Base-by-base conservation (phyloP, 1,139 yeast genomes). In the Meyerozyma guilliermondii region DNA sequence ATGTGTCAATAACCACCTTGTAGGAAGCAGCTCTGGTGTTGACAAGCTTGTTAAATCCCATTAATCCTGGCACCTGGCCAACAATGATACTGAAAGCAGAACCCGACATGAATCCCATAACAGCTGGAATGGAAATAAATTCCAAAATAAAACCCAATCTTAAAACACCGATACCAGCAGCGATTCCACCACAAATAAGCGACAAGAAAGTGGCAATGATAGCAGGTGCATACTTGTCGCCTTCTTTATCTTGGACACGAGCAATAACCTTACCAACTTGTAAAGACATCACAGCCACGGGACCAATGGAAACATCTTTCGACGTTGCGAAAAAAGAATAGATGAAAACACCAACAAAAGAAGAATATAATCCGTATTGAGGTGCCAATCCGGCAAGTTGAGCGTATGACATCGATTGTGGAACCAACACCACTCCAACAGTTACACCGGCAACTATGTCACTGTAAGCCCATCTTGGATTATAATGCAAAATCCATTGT, bases 371-470 rank as follows among this genome's bases (percentile, higher is more conserved):
- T 41, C 98, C 98, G 53, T 81, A 89, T 62, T 89, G 84, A 5
- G 96, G 81, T 5, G 81, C 74, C 47, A 91, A 74, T 3, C 87
- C 81, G 3, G 98, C 98, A 48, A 91, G 70, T 57, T 79, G 82
- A 8, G 97, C 97, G 59, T 91, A 91, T 0, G 96, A 88, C 97
- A 91, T 89, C 7, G 94, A 83, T 64, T 91, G 98, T 3, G 98
- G 97, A 26, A 91, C 96, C 53, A 89, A 75, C 16, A 91, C 97
- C 50, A 87, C 82, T 38, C 97, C 97, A 11, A 89, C 96, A 3
- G 97, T 87, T 46, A 91, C 74, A 59, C 97, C 97, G 2, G 98
- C 96, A 47, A 89, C 81, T 48, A 89, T 63, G 63, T 91, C 98
- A 39, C 91, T 80, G 47, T 80, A 78, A 17, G 84, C 68, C 97